Base-by-base conservation (phyloP, 1,139 yeast species). In the Yamadazyma diospyri region DNA sequence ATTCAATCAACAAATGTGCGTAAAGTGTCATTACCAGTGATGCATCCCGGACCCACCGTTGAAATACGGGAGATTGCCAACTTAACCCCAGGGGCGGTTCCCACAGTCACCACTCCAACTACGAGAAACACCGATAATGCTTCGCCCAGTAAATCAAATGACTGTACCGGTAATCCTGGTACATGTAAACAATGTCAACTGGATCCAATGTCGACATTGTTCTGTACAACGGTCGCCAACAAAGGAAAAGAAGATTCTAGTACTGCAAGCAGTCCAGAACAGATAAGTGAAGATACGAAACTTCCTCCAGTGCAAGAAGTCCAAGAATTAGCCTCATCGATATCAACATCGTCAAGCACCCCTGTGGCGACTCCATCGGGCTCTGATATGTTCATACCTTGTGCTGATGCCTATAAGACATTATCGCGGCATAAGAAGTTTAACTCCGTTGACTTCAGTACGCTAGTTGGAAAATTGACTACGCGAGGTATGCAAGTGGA, bases 91-190 rank as follows among this genome's bases (percentile, higher is more conserved):
- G 69, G 69, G 4, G 63, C 68, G 1, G 67, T 64, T 6, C 71
- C 71, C 1, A 55, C 61, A 1, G 66, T 65, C 3, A 51, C 57
- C 7, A 50, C 57, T 2, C 46, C 61, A 14, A 47, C 60, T 2
- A 46, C 57, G 3, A 44, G 45, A 14, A 36, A 51, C 50, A 13
- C 18, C 10, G 12, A 13, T n/a, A 18, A 18, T 18, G 6, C 20
- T 18, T 39, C 42, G 11, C 41, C 40, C 27, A 30, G 27, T 16
- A 41, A 41, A 17, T 44, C 48, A 4, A 52, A 57, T 9, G 82
- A 77, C n/a, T 85, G 94, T 55, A 81, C 92, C 0, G 95, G 94
- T 1, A 77, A 83, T 48, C 95, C 96, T 11, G 96, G 95, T 5
- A 78, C 88, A 6, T 88, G 97, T 55, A 60, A 63, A 14, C 94